phyloP scores from a whole-genome alignment of 2,329 filamentous ascomycete genomes.

The Phaeosphaeria sp. region DNA sequence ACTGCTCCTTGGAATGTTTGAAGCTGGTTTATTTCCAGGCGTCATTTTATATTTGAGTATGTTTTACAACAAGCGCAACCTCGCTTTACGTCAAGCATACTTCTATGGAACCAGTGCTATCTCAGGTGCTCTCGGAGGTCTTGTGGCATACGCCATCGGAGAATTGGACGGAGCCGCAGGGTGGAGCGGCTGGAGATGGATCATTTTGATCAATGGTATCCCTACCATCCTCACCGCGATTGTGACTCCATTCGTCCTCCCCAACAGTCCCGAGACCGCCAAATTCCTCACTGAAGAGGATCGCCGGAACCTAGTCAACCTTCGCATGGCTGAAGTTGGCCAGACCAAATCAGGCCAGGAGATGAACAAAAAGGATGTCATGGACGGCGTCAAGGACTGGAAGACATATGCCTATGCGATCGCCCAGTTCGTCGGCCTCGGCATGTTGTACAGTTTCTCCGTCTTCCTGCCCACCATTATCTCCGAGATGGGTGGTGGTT shows the following conservation, averaged over 20 bases:
- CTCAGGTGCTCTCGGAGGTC: slow-evolving; percentile 60
- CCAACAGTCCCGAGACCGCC: slow-evolving; percentile 55
- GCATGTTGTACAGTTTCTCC: slow-evolving; percentile 35
- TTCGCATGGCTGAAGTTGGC: slow-evolving; percentile 49
- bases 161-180: slow-evolving; percentile 29
- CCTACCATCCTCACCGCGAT: slow-evolving; percentile 47
- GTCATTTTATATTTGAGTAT: neutral
- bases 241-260: slow-evolving; percentile 58
- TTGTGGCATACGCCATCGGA: slow-evolving; percentile 38
- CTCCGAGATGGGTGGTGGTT: slow-evolving; percentile 31
- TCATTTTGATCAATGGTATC: slow-evolving; percentile 42
- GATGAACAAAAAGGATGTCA: slow-evolving; percentile 54
- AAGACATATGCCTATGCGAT: slow-evolving; percentile 42
- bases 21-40: slow-evolving; percentile 37
- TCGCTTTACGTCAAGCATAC: slow-evolving; percentile 59
- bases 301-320: slow-evolving; percentile 23
- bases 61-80: slow-evolving; percentile 46
- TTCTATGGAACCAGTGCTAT: slow-evolving; percentile 62
- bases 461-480: slow-evolving; percentile 43
- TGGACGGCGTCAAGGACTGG: slow-evolving; percentile 53
- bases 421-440: slow-evolving; percentile 54
- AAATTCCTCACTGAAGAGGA: slow-evolving; percentile 35
- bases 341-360: slow-evolving; percentile 56
- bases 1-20: slow-evolving; percentile 37
- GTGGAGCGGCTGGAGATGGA: slow-evolving; percentile 37